phyloP scores from a whole-genome alignment of 1,139 yeast genomes.

The Taphrina wiesneri region DNA sequence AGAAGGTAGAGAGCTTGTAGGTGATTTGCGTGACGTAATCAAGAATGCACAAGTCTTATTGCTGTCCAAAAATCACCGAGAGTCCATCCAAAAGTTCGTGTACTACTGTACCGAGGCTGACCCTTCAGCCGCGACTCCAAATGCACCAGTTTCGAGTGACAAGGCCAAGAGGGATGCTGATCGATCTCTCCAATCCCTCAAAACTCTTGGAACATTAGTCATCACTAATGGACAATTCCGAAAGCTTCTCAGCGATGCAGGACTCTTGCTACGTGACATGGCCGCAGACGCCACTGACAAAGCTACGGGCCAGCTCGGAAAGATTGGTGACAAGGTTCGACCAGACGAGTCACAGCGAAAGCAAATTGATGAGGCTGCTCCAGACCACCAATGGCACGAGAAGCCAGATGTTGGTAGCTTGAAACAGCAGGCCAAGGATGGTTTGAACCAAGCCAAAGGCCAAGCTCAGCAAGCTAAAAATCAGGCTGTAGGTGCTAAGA shows the following conservation, averaged over 20 bases:
- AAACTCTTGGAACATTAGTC: slow-evolving; percentile 39
- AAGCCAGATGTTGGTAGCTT: slow-evolving; percentile 35
- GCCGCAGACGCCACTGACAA: slow-evolving; percentile 37
- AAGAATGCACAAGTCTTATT: slow-evolving; percentile 36
- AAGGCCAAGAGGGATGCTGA: slow-evolving; percentile 30
- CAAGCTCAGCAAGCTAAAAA: slow-evolving; percentile 21
- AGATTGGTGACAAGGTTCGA: slow-evolving; percentile 32
- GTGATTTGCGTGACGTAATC: slow-evolving; percentile 35
- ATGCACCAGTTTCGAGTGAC: slow-evolving; percentile 24
- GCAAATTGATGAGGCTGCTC: slow-evolving; percentile 38
- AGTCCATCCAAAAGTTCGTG: slow-evolving; percentile 39
- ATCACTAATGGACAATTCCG: slow-evolving; percentile 41
- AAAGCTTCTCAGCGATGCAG: slow-evolving; percentile 39
- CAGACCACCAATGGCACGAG: slow-evolving; percentile 38
- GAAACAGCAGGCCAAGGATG: slow-evolving; percentile 32
- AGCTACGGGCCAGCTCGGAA: slow-evolving; percentile 31
- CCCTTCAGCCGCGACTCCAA: slow-evolving; percentile 25
- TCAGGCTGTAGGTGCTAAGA: slow-evolving; percentile 10
- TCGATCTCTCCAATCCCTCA: slow-evolving; percentile 34
- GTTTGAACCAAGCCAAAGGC: slow-evolving; percentile 18
- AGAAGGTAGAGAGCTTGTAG: slow-evolving; percentile 37
- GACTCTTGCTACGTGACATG: slow-evolving; percentile 39
- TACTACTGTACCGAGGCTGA: slow-evolving; percentile 36
- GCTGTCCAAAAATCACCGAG: slow-evolving; percentile 38
- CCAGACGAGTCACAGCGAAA: slow-evolving; percentile 37